These are phyloP conservation scores for Kondoa subrosea DNA, from an alignment of 768 basidiomycete genomes.

Conservation along the genomic window DNA sequence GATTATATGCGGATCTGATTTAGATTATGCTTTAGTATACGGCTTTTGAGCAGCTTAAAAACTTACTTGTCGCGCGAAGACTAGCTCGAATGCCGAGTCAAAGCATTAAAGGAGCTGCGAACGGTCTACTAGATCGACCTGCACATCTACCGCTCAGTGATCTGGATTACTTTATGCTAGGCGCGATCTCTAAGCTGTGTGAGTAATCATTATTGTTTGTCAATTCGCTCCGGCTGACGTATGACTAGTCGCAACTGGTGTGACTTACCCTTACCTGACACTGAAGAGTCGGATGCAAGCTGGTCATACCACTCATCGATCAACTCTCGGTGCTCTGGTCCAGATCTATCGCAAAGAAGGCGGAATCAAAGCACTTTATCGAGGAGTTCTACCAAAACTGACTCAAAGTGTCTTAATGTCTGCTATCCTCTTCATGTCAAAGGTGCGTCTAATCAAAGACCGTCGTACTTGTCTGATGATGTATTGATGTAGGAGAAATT, in stretches of 20 bases:
- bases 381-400: constrained; percentile 72
- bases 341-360: constrained; percentile 57
- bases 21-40: constrained; percentile 46
- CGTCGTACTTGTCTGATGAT: neutral
- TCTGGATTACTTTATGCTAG: constrained; percentile 85
- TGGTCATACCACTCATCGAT: constrained; percentile 58
- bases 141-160: constrained; percentile 45
- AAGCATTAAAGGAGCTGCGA: constrained; percentile 34
- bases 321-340: constrained; percentile 52
- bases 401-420: constrained; percentile 82
- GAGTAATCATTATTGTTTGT: constrained; percentile 4
- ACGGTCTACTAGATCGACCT: constrained; percentile 5
- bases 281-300: constrained; percentile 51
- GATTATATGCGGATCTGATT: too few species aligned
- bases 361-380: constrained; percentile 61
- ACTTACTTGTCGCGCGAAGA: constrained; percentile 50
- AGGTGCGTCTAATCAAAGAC: constrained; percentile 5
- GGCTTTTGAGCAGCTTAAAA: constrained; percentile 88
- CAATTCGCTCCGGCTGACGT: constrained; percentile 36
- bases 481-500: constrained; percentile 13
- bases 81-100: constrained; percentile 38
- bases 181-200: constrained; percentile 73
- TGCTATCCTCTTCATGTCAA: constrained; percentile 18
- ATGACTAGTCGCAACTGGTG: constrained; percentile 36
- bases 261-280: constrained; percentile 46